phyloP scores from a whole-genome alignment of 2,329 filamentous ascomycete species.

The Ophioceras dolichostomum region DNA sequence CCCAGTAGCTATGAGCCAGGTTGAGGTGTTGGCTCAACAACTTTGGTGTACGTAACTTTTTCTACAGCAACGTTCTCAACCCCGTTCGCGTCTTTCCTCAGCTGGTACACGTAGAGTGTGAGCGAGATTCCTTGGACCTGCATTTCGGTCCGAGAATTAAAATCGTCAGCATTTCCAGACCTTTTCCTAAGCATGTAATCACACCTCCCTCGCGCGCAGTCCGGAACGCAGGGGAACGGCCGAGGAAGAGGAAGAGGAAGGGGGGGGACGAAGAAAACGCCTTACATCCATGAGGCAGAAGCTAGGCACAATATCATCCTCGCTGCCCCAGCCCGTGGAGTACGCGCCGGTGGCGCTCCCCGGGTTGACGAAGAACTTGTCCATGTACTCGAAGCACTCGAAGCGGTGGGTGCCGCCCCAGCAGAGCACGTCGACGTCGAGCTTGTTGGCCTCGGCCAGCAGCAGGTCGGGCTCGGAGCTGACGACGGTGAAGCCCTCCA shows the following conservation, averaged over 20 bases:
- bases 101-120: conserved; percentile 87
- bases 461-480: conserved; percentile 55
- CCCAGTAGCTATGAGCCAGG: conserved; percentile 38
- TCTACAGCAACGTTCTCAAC: conserved; percentile 72
- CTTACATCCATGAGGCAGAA: conserved; percentile 97
- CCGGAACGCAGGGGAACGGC: too few relatives aligned
- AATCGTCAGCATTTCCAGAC: too few relatives aligned
- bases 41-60: conserved; percentile 78
- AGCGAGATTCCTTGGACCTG: conserved; percentile 93
- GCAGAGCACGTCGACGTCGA: conserved; percentile 58
- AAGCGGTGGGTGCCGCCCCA: conserved; percentile 58
- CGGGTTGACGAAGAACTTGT: conserved; percentile 62
- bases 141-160: too few relatives aligned
- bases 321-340: conserved; percentile 42
- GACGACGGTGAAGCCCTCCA: conserved; percentile 57
- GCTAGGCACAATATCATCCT: conserved; percentile 70
- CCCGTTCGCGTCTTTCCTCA: conserved; percentile 65
- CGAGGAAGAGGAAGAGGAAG: too few relatives aligned
- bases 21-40: conserved; percentile 43
- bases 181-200: neutral
- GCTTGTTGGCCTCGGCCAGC: conserved; percentile 53
- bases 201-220: neutral
- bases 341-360: conserved; percentile 55
- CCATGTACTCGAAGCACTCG: conserved; percentile 62
- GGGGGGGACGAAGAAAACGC: conserved; percentile 18